These are phyloP conservation scores for Aegilops umbellulata DNA, from an alignment of 176 grass and related monocot genomes.

Conservation along the genomic window DNA sequence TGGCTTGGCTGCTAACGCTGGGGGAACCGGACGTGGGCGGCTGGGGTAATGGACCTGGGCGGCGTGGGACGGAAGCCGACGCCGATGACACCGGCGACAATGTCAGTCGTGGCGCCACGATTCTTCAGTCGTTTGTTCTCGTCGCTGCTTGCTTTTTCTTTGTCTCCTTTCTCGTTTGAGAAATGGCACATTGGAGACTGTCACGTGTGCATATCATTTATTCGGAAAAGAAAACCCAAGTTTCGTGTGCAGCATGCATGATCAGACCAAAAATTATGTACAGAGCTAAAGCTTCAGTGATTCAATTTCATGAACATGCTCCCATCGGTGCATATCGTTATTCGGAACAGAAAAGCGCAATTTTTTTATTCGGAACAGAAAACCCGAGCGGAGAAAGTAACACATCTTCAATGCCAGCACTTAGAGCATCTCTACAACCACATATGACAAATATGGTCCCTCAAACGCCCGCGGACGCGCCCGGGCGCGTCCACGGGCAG, in stretches of 20 bases:
- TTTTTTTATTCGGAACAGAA: too few species aligned
- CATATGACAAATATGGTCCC: too few species aligned
- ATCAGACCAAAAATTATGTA: too few species aligned
- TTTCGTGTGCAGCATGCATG: background rate
- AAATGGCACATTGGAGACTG: background rate
- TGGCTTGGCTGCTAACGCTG: conserved; percentile 28
- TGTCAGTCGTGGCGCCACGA: conserved; percentile 16
- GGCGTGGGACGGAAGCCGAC: background rate
- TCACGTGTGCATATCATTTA: background rate
- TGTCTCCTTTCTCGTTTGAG: conserved; percentile 42
- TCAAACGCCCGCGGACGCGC: too few species aligned
- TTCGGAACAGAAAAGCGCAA: too few species aligned
- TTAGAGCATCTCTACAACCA: too few species aligned
- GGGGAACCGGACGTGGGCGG: background rate
- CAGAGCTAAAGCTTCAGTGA: too few species aligned
- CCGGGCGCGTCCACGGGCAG: too few species aligned
- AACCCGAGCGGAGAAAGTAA: too few species aligned
- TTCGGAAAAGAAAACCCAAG: background rate
- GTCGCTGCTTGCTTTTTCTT: conserved; percentile 49
- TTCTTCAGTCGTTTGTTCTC: conserved; percentile 56
- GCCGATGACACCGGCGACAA: conserved; percentile 20
- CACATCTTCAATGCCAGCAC: too few species aligned
- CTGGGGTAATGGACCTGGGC: background rate
- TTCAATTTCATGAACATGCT: too few species aligned
- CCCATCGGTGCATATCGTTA: too few species aligned